These are phyloP conservation scores for Postia placenta DNA, from an alignment of 768 basidiomycete genomes.

Conservation along the genomic window DNA sequence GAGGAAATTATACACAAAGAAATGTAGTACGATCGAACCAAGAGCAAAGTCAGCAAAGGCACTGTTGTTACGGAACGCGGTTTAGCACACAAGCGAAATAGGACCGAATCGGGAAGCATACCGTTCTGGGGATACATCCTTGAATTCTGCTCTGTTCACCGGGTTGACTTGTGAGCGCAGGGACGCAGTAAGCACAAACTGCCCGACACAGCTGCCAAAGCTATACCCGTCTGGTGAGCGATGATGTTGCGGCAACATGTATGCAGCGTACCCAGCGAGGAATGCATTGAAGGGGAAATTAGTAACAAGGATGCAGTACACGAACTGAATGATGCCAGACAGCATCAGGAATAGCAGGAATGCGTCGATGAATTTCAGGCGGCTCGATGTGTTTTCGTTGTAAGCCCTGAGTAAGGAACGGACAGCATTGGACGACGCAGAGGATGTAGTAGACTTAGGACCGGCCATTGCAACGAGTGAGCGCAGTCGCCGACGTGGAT, in stretches of 20 bases:
- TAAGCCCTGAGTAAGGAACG: constrained; percentile 73
- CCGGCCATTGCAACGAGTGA: constrained; percentile 27
- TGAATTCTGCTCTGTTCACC: constrained; percentile 75
- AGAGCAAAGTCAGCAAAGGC: constrained; percentile 96
- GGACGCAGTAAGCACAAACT: constrained; percentile 93
- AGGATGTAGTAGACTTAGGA: constrained; percentile 25
- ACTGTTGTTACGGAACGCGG: constrained; percentile 37
- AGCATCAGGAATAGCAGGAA: constrained; percentile 92
- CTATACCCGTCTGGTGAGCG: too few species aligned
- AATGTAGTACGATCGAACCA: constrained; percentile 93
- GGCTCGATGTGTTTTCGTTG: constrained; percentile 64
- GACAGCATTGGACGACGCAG: constrained; percentile 30
- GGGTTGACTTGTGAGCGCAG: constrained; percentile 91
- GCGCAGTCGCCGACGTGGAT: constrained; percentile 18
- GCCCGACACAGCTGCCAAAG: constrained; percentile 89
- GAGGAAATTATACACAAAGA: constrained; percentile 98
- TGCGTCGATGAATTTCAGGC: constrained; percentile 90
- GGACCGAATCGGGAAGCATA: constrained; percentile 42
- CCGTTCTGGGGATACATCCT: constrained; percentile 91
- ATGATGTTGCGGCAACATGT: too few species aligned
- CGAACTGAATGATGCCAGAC: constrained; percentile 85
- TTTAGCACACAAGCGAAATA: too few species aligned
- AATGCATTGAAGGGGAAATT: constrained; percentile 98
- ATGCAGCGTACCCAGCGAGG: constrained; percentile 73
- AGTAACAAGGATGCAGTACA: constrained; percentile 86